Evolutionary conservation across 2,329 filamentous ascomycete species (phyloP).

Genomic region (Apiospora rasikravindrae): DNA sequence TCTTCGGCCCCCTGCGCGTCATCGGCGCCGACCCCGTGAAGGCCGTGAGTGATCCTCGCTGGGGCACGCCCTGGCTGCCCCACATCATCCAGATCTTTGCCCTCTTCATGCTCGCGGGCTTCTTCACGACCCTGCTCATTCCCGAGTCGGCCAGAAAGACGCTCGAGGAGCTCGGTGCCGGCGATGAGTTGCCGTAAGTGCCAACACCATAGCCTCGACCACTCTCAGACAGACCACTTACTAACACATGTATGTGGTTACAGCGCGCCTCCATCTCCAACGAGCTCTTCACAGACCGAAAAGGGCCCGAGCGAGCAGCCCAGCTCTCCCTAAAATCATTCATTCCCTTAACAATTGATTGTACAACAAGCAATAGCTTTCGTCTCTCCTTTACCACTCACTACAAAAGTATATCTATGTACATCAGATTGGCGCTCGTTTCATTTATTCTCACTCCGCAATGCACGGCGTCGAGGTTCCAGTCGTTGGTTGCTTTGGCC

Average conservation of each 20-base stretch:
- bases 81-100: constrained; percentile 75
- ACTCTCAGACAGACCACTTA: neutral
- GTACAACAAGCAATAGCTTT: neutral
- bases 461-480: neutral
- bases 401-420: neutral
- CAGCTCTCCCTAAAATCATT: neutral
- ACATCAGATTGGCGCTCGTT: neutral
- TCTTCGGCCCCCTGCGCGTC: constrained; percentile 57
- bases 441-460: too few species aligned
- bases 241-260: neutral
- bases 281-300: neutral
- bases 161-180: constrained; percentile 61
- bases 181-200: constrained; percentile 18
- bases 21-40: constrained; percentile 45
- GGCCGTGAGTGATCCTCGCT: constrained; percentile 27
- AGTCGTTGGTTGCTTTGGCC: neutral
- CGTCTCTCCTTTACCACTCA: neutral
- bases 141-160: constrained; percentile 74
- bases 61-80: constrained; percentile 66
- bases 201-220: neutral
- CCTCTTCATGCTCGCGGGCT: constrained; percentile 74
- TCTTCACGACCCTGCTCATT: constrained; percentile 70
- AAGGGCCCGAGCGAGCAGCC: neutral
- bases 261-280: neutral
- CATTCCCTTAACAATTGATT: neutral